A percentile compares a stretch with the other conserved stretches of the same genome.
phyloP scores from a whole-genome alignment of 306 rosid species.

The Sechiopsis laciniata region DNA sequence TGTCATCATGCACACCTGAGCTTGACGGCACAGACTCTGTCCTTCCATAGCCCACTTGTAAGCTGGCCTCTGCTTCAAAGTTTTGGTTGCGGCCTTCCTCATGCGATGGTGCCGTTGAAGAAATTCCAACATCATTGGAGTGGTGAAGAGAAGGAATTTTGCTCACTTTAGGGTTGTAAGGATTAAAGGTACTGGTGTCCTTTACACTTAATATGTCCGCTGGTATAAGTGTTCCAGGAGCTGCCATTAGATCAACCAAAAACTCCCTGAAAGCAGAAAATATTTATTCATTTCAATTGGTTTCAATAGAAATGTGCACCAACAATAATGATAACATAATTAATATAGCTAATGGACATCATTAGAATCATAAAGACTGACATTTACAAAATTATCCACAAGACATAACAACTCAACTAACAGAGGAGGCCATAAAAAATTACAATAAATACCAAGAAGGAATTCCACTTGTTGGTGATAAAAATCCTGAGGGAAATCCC shows the following conservation, averaged over 20 bases:
- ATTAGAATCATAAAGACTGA: neutral
- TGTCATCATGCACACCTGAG: constrained; percentile 38
- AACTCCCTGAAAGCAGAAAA: constrained; percentile 73
- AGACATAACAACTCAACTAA: neutral
- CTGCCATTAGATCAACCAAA: constrained; percentile 99
- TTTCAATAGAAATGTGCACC: neutral
- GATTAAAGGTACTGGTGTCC: constrained; percentile 43
- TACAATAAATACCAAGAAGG: neutral
- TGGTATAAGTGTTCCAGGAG: constrained; percentile 92
- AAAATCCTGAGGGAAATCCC: neutral
- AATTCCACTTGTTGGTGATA: neutral
- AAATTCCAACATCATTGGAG: constrained; percentile 38
- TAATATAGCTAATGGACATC: neutral
- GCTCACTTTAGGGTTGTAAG: constrained; percentile 49
- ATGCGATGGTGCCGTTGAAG: constrained; percentile 41
- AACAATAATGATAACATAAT: neutral
- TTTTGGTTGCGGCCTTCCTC: constrained; percentile 79
- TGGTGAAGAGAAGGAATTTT: constrained; percentile 42
- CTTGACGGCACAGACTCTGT: constrained; percentile 40
- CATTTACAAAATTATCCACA: constrained; percentile 1
- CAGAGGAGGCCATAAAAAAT: neutral
- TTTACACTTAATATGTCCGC: constrained; percentile 61
- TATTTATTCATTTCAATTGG: neutral
- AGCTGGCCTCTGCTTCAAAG: constrained; percentile 34
- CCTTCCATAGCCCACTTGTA: constrained; percentile 46